Conservation (phyloP, 2,329 filamentous ascomycete species). For the Pseudohalonectria lignicola region DNA sequence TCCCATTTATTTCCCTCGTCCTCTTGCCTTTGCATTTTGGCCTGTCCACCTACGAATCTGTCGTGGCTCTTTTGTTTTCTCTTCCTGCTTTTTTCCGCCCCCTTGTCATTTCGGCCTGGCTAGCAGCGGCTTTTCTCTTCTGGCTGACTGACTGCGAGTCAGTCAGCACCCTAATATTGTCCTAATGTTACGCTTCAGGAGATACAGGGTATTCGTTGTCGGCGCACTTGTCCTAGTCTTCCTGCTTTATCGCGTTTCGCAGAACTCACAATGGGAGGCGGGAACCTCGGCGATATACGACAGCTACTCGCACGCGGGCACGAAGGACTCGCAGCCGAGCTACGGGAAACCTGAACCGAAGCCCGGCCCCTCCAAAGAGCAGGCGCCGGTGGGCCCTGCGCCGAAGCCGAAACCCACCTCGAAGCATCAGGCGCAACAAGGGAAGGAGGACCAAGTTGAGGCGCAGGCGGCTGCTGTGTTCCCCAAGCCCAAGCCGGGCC, state of each 20-base stretch:
- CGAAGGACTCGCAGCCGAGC: slow-evolving; percentile 1
- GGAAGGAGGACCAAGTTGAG: slow-evolving; percentile 2
- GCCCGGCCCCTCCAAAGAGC: neutral
- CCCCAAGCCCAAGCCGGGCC: slow-evolving; percentile 1
- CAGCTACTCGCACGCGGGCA: slow-evolving; percentile 4
- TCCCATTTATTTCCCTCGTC: too few relatives aligned
- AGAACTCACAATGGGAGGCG: slow-evolving; percentile 24
- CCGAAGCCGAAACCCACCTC: neutral
- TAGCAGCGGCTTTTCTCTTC: too few relatives aligned
- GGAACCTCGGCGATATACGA: slow-evolving; percentile 9
- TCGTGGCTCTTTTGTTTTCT: too few relatives aligned
- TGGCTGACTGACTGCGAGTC: too few relatives aligned
- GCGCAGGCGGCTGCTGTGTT: neutral
- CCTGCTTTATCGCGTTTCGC: slow-evolving; percentile 37
- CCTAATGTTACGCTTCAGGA: slow-evolving; percentile 44
- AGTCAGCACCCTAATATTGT: too few relatives aligned
- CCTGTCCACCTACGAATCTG: too few relatives aligned
- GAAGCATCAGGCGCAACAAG: neutral
- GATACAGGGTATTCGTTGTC: slow-evolving; percentile 50
- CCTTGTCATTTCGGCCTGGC: too few relatives aligned
- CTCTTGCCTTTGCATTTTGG: too few relatives aligned
- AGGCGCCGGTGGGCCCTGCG: slow-evolving; percentile 1
- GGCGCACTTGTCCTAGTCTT: slow-evolving; percentile 44
- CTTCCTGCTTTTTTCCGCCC: too few relatives aligned
- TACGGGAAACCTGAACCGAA: neutral